Percentiles rank a stretch among this genome's conserved stretches.
These are phyloP conservation scores for Cryptococcus amylolentus DNA, from an alignment of 1,284 basidiomycete species.

Conservation along the genomic window DNA sequence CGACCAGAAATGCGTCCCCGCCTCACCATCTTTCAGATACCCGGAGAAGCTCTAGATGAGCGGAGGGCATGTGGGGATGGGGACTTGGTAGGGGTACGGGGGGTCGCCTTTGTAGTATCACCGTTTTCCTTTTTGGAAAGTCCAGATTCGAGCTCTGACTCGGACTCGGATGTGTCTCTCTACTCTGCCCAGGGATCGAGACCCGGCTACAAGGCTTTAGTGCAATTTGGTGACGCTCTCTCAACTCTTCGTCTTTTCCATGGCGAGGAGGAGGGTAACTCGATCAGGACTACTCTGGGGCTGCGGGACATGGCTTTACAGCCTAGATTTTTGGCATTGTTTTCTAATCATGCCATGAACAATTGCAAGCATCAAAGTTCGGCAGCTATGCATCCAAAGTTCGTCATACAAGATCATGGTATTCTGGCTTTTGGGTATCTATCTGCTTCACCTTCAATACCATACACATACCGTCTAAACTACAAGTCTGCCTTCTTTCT, in stretches of 20 bases:
- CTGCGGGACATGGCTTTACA: conserved; percentile 43
- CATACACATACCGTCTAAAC: neutral
- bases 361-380: neutral
- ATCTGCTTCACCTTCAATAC: neutral
- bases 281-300: conserved; percentile 54
- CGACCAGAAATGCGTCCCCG: conserved; percentile 51
- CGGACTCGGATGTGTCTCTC: conserved; percentile 5
- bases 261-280: conserved; percentile 42
- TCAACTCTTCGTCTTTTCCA: conserved; percentile 3
- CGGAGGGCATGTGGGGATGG: conserved; percentile 27
- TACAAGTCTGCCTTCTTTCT: neutral
- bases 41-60: conserved; percentile 34
- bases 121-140: conserved; percentile 7
- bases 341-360: neutral
- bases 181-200: neutral
- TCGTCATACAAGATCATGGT: neutral
- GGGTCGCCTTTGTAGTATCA: conserved; percentile 30
- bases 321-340: conserved; percentile 46
- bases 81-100: conserved; percentile 46
- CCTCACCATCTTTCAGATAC: conserved; percentile 7
- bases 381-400: neutral
- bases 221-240: conserved; percentile 53
- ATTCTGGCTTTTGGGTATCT: conserved; percentile 1
- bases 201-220: conserved; percentile 47
- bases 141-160: neutral